Base-by-base conservation (phyloP, 352 stramenopile species). In the Phytophthora tubulina region DNA sequence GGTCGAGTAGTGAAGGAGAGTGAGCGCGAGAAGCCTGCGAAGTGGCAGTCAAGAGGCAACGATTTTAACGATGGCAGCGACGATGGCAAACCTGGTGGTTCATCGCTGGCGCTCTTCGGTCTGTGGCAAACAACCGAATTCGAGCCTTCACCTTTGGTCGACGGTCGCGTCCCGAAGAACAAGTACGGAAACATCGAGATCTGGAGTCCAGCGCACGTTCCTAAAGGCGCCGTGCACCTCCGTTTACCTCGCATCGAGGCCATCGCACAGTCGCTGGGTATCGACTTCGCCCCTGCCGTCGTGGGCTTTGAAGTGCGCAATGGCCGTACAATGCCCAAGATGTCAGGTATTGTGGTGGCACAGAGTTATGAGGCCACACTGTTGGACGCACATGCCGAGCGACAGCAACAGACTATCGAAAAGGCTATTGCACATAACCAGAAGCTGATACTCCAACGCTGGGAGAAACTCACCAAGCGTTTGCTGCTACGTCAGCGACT, bases 141-240 rank as follows among this genome's bases (percentile, higher is more conserved):
- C 51, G 76, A 86, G 14, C 60, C 84, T 36, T 74, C 82, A 1
- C 45, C 70, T 0, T 65, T 96, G 9, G 74, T 92, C 7, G 71
- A 95, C 41, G 85, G 84, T n/a, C 49, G 62, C 5, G 71, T 97
- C 1, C 91, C 89, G 2, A 95, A 94, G 75, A 96, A 95, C 74
- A 72, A 88, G 72, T 96, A 93, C 64, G 89, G 91, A 15, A 97
- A 97, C 71, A 84, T 96, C 50, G 91, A 97, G 57, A 63, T 97
- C 46, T 97, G 89, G 89, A 96, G 88, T 64, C 55, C 78, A 2
- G 83, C 78, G 0, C 85, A 94, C 72, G 60, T 95, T 2, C 89
- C 91, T 6, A 56, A 51, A 10, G 82, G 79, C 6, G 82, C 75
- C 6, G 75, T 91, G 21, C 91, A 96, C 35, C 56, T 96, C 31